These are phyloP conservation scores for Leccinum fibrillosum DNA, from an alignment of 768 basidiomycete genomes.

Conservation along the genomic window DNA sequence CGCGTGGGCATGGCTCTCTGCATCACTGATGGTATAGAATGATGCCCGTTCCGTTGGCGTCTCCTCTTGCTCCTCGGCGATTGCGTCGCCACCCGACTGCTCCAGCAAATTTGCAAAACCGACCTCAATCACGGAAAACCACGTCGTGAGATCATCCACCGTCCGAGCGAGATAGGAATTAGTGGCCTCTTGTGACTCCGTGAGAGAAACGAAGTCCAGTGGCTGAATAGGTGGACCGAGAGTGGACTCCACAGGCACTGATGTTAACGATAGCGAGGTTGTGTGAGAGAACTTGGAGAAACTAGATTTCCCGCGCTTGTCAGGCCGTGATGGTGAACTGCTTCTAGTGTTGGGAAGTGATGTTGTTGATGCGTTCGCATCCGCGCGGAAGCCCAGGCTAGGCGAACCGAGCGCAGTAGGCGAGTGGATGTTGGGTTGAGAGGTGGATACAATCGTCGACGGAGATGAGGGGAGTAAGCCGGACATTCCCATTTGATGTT, in stretches of 20 bases:
- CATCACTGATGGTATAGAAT: constrained; percentile 5
- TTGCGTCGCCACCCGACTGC: constrained; percentile 45
- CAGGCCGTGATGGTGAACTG: constrained; percentile 25
- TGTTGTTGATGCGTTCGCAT: constrained; percentile 37
- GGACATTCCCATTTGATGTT: constrained; percentile 63
- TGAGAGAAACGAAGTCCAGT: constrained; percentile 61
- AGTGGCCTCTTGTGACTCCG: constrained; percentile 54
- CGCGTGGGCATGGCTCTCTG: constrained; percentile 6
- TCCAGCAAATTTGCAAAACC: constrained; percentile 71
- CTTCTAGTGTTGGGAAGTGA: constrained; percentile 39
- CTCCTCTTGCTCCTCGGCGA: constrained; percentile 64
- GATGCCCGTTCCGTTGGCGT: constrained; percentile 23
- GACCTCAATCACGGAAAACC: constrained; percentile 70
- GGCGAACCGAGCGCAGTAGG: constrained; percentile 37
- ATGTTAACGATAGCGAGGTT: constrained; percentile 33
- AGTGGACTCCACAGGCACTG: constrained; percentile 28
- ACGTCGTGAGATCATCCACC: constrained; percentile 71
- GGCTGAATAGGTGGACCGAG: constrained; percentile 53
- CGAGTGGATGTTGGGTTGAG: constrained; percentile 36
- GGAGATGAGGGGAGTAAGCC: constrained; percentile 79
- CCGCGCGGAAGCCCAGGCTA: constrained; percentile 21
- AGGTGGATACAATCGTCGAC: constrained; percentile 39
- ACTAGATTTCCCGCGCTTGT: constrained; percentile 21
- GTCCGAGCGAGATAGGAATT: constrained; percentile 69
- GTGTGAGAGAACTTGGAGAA: constrained; percentile 28